Evolutionary conservation across 108 stramenopile genomes (phyloP), one percentile per base, ranked within the genome.

Genomic region (Cyclotella atomus): DNA sequence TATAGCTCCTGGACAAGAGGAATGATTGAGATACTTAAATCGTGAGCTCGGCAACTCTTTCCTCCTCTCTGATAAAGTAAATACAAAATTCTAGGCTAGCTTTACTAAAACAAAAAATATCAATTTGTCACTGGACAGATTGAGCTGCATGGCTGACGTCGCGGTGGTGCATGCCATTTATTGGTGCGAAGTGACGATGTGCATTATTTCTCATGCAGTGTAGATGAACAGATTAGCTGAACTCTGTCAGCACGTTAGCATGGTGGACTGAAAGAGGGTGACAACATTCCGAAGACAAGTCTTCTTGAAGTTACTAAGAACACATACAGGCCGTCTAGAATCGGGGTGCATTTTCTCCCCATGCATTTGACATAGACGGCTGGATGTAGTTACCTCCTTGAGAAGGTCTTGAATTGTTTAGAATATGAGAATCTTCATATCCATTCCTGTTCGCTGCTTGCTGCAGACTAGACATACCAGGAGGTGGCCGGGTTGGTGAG

Each of bases 381-480:
- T 65, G 64, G 0, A 46, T 65, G 46, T 47, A 45, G 24, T 12
- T 65, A 29, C 30, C 46, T 7, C 45, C 64, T 19, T n/a, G 61
- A 43, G 36, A 14, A 30, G 64, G 27, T 8, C 46, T 27, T 7
- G 12, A 30, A 4, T 1, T 29, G 4, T 65, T 45, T 47, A 49
- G 45, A 46, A 30, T 17, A 17, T 25, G 45, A 30, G 28, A 17
- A 1, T 57, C 56, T n/a, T 32, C 12, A 12, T 28, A 57, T 16
- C 29, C 29, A 15, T 30, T 19, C 1, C 20, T 28, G 56, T 57
- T 15, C 12, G 56, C 10, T 32, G 29, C 29, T 32, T 57, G 56
- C 10, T 10, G 29, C 29, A 52, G 19, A 25, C 21, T 65, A 29
- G 33, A 54, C 74, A 75, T 75, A 2, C 74, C 74, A 36, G 74